These are phyloP conservation scores for Termitomyces sp. DNA, from an alignment of 768 basidiomycete genomes.

Conservation along the genomic window DNA sequence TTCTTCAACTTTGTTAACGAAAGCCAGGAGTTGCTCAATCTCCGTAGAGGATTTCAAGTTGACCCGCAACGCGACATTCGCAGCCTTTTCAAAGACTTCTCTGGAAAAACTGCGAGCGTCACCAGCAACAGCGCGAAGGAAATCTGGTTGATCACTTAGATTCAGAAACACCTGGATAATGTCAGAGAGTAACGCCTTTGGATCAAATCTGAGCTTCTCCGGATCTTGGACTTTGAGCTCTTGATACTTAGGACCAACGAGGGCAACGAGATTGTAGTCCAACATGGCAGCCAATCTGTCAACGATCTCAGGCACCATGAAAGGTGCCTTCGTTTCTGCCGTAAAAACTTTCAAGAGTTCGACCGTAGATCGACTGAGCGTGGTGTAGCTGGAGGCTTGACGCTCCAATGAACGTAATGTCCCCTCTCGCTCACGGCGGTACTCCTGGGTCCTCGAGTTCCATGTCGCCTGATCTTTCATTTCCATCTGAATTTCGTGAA, in stretches of 20 bases:
- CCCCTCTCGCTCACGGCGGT: slow-evolving; percentile 80
- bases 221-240: slow-evolving; percentile 81
- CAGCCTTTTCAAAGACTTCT: slow-evolving; percentile 77
- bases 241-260: slow-evolving; percentile 85
- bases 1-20: slow-evolving; percentile 82
- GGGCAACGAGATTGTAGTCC: slow-evolving; percentile 86
- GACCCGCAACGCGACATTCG: slow-evolving; percentile 53
- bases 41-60: slow-evolving; percentile 74
- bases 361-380: slow-evolving; percentile 85
- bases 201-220: slow-evolving; percentile 87
- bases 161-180: slow-evolving; percentile 90
- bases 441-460: slow-evolving; percentile 55
- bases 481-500: slow-evolving; percentile 79
- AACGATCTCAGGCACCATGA: slow-evolving; percentile 95
- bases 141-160: slow-evolving; percentile 71
- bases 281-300: slow-evolving; percentile 94
- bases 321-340: slow-evolving; percentile 84
- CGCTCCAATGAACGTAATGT: slow-evolving; percentile 77
- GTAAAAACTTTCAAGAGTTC: slow-evolving; percentile 89
- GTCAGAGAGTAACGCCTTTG: slow-evolving; percentile 75
- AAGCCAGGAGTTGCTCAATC: slow-evolving; percentile 58
- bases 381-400: slow-evolving; percentile 80
- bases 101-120: slow-evolving; percentile 91
- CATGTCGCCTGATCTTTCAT: slow-evolving; percentile 75
- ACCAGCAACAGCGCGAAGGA: slow-evolving; percentile 82